These are phyloP conservation scores for Pluteus cervinus DNA, from an alignment of 768 basidiomycete genomes.

Conservation along the genomic window DNA sequence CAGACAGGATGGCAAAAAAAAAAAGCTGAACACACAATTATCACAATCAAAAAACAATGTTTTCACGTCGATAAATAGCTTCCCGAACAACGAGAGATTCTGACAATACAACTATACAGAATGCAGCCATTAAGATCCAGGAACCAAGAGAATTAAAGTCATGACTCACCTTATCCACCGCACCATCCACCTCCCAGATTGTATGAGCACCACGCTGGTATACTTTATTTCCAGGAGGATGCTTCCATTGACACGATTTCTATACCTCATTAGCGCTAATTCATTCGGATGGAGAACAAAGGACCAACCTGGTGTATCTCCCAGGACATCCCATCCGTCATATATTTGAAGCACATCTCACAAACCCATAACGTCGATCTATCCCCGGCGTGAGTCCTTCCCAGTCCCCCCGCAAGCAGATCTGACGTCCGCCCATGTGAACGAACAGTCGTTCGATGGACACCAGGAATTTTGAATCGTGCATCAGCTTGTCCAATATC, in stretches of 20 bases:
- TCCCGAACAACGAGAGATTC: constrained; percentile 91
- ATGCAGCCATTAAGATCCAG: constrained; percentile 3
- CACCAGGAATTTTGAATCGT: constrained; percentile 40
- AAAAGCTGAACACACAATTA: constrained; percentile 51
- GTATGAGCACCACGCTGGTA: constrained; percentile 85
- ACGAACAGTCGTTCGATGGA: constrained; percentile 43
- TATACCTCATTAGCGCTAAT: constrained; percentile 18
- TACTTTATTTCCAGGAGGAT: constrained; percentile 86
- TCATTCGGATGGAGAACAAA: background rate
- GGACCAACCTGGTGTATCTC: constrained; percentile 56
- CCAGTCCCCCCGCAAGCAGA: constrained; percentile 57
- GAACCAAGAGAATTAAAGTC: background rate
- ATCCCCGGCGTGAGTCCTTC: constrained; percentile 41
- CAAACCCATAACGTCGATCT: constrained; percentile 73
- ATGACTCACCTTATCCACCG: constrained; percentile 64
- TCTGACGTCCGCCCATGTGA: constrained; percentile 74
- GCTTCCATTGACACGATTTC: constrained; percentile 60
- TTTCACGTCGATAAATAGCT: constrained; percentile 98
- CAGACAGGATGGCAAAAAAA: background rate
- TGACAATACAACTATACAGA: constrained; percentile 83
- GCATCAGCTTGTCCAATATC: constrained; percentile 26
- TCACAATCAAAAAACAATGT: constrained; percentile 89
- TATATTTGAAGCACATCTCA: constrained; percentile 96
- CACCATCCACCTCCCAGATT: constrained; percentile 96
- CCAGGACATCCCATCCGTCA: constrained; percentile 69